Evolutionary conservation across 1,284 basidiomycete genomes (phyloP), one percentile per base, ranked within the genome.

Genomic region (Trichosporon sp.): DNA sequence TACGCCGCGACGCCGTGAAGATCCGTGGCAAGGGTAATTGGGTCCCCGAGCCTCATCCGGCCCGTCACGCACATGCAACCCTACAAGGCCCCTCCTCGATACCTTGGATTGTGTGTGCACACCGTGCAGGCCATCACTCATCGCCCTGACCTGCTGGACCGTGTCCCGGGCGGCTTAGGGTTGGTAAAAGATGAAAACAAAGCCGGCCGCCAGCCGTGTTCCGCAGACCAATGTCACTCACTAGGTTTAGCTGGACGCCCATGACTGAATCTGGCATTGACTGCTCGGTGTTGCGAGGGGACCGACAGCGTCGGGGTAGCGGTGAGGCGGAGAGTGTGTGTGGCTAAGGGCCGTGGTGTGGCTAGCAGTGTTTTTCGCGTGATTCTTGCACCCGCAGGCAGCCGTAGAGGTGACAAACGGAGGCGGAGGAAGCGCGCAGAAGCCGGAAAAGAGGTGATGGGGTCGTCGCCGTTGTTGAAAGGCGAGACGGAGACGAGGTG

Each of bases 211-310:
- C n/a, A 44, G 11, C 40, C 2, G 11, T 21, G 6, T 21, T 21
- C 19, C 40, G 40, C 49, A 31, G 21, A 10, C 14, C 4, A 5
- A 29, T 2, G 25, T 2, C 4, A 54, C 49, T 54, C 49, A 54
- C 49, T 8, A 54, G 14, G 27, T 54, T 54, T 27, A 54, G 49
- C 27, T 54, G 27, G 49, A 54, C 49, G n/a, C 49, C 49, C 49
- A 54, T 54, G 25, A 54, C 25, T 29, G 27, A n/a, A 54, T 54
- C 49, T 54, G 49, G 49, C 49, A 54, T 54, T 54, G 49, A 31
- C 46, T 29, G 21, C 5, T 27, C 25, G 49, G 16, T 54, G 10
- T 1, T 19, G 25, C 5, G 25, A 27, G 49, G 23, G 27, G 16
- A 16, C 25, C 25, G 25, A n/a, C 14, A 27, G 25, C 16, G 19